Evolutionary conservation across 2,329 filamentous ascomycete genomes (phyloP), one percentile per base, ranked within the genome.

Genomic region (Cordyceps cicadae): DNA sequence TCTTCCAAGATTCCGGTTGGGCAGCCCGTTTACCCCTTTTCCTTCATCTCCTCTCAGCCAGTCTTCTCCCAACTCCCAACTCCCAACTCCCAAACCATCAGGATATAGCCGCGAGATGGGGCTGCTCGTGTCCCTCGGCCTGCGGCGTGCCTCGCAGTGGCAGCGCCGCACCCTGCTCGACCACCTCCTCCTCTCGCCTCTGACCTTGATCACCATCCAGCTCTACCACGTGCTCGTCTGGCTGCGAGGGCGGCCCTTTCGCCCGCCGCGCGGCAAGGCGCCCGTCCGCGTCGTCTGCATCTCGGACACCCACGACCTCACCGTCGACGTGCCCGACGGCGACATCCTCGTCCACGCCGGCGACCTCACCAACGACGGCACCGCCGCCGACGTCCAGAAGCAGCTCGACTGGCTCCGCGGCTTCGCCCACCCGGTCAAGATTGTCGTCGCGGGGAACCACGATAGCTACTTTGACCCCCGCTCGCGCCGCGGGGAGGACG

Each of bases 311-410:
- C 93, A 97, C 75, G 85, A 84, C 62, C 79, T 81, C 48, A 79
- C 79, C 11, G 76, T 84, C 8, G 67, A 73, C 19, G 79, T 95
- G 0, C 91, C 92, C 0, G 74, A 81, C 11, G 92, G 92, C 60
- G 92, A 97, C 71, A 79, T 97, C 24, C 82, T 97, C 54, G 88
- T 97, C 67, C 93, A 97, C 70, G 89, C 91, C 2, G 93, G 93
- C 43, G 93, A 97, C 74, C 79, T 96, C 68, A 88, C 87, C 59
- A 86, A 90, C 66, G 77, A 78, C 24, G 93, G 93, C 45, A 88
- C 85, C 9, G 81, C 84, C 0, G 77, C 78, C 14, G 87, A 91
- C 63, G 86, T 97, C 60, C 91, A 96, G 75, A 77, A 76, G n/a
- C 88, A 94, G 67, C 79, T 97, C 49, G 84, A 96, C 76, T 97